A percentile compares a stretch with the other conserved stretches of the same genome.
phyloP scores from a whole-genome alignment of 768 basidiomycete species.

The Suillus bovinus region DNA sequence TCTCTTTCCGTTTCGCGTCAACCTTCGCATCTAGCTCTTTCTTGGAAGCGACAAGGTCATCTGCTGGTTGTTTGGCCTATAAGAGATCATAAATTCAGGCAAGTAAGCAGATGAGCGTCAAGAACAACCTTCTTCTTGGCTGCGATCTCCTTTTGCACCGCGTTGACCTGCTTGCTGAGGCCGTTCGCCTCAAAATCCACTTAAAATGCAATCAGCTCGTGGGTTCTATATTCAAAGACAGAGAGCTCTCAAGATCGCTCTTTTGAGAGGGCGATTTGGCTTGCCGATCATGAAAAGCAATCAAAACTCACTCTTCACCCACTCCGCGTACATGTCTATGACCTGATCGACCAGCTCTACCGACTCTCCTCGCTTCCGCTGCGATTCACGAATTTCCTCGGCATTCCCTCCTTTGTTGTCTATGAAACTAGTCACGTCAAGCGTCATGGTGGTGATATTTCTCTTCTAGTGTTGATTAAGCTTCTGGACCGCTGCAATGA shows the following conservation, averaged over 20 bases:
- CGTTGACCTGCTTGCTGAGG: slow-evolving; percentile 81
- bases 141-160: slow-evolving; percentile 91
- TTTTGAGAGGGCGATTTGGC: slow-evolving; percentile 6
- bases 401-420: slow-evolving; percentile 92
- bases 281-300: slow-evolving; percentile 10
- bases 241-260: neutral
- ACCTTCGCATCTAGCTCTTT: slow-evolving; percentile 82
- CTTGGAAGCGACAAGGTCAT: slow-evolving; percentile 84
- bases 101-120: neutral
- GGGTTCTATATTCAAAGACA: neutral
- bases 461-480: slow-evolving; percentile 2
- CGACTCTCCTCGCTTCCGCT: slow-evolving; percentile 84
- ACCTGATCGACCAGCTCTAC: slow-evolving; percentile 95
- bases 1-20: slow-evolving; percentile 71
- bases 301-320: slow-evolving; percentile 83
- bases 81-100: slow-evolving; percentile 2
- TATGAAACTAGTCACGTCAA: slow-evolving; percentile 80
- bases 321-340: slow-evolving; percentile 86
- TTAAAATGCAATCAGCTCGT: slow-evolving; percentile 30
- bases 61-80: slow-evolving; percentile 89
- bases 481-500: neutral
- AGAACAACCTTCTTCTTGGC: slow-evolving; percentile 85
- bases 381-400: slow-evolving; percentile 86
- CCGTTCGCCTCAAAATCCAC: slow-evolving; percentile 86
- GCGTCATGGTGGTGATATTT: slow-evolving; percentile 58